Evolutionary conservation across 2,329 filamentous ascomycete genomes (phyloP).

Genomic region (Penicillium sp.): DNA sequence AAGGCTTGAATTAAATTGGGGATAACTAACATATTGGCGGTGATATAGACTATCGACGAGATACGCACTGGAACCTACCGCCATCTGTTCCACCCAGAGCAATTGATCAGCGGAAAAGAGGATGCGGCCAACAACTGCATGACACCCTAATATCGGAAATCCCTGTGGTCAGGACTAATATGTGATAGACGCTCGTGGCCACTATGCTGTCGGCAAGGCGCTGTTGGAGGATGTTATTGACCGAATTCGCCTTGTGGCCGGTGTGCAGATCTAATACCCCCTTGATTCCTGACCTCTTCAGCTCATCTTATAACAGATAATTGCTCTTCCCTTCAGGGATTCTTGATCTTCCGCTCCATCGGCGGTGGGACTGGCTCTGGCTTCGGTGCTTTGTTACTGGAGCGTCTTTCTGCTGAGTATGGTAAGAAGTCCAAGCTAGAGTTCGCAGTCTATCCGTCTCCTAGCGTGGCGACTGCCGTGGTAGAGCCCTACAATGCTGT

Average conservation of each 20-base stretch:
- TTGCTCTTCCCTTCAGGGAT: slow-evolving; percentile 98
- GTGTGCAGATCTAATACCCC: too few relatives aligned
- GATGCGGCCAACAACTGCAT: slow-evolving; percentile 99
- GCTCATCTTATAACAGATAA: too few relatives aligned
- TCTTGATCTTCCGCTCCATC: slow-evolving; percentile 99
- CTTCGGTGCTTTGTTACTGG: slow-evolving; percentile 96
- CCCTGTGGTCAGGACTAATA: too few relatives aligned
- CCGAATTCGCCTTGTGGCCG: slow-evolving; percentile 93
- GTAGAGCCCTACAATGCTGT: slow-evolving; percentile 99
- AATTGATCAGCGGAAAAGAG: slow-evolving; percentile 99
- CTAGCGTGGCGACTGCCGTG: slow-evolving; percentile 91
- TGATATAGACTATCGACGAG: slow-evolving; percentile 95
- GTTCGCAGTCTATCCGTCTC: slow-evolving; percentile 97
- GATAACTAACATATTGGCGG: too few relatives aligned
- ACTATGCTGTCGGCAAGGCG: slow-evolving; percentile 99
- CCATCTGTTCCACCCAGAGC: slow-evolving; percentile 94
- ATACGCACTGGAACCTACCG: slow-evolving; percentile 96
- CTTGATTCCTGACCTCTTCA: too few relatives aligned
- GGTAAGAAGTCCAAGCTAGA: slow-evolving; percentile 99
- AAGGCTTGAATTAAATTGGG: too few relatives aligned
- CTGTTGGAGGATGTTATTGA: slow-evolving; percentile 96
- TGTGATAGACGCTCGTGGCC: slow-evolving; percentile 95
- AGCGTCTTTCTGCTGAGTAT: slow-evolving; percentile 96
- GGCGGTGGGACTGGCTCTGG: slow-evolving; percentile 97
- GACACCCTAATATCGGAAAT: too few relatives aligned